Evolutionary conservation across 176 grass and related monocot genomes (phyloP).

Genomic region (Triticum urartu): DNA sequence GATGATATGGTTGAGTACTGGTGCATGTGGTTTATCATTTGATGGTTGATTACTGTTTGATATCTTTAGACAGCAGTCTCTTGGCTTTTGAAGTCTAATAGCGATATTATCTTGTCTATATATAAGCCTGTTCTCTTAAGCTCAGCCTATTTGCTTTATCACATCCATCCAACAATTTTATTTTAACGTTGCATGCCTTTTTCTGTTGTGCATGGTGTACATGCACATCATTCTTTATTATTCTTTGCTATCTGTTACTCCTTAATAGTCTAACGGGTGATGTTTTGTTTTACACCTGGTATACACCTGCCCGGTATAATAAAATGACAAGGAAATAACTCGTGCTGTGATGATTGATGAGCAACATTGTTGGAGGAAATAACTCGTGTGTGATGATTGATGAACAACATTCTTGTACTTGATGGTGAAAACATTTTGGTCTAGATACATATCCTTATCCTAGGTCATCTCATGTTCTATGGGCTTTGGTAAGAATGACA

Average conservation of each 20-base stretch:
- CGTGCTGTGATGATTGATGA: constrained; percentile 16
- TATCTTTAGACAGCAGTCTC: neutral
- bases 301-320: constrained; percentile 3
- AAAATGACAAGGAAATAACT: constrained; percentile 12
- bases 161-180: neutral
- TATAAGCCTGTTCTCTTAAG: neutral
- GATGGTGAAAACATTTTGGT: neutral
- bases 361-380: neutral
- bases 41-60: constrained; percentile 5
- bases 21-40: constrained; percentile 16
- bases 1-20: constrained; percentile 5
- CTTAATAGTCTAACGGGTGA: constrained; percentile 3
- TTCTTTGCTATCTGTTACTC: constrained; percentile 1
- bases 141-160: neutral
- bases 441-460: neutral
- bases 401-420: constrained; percentile 9
- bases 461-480: neutral
- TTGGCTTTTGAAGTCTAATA: neutral
- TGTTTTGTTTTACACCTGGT: neutral
- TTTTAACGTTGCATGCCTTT: neutral
- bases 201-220: constrained; percentile 17
- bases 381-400: neutral
- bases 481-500: neutral
- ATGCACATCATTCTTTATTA: neutral
- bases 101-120: neutral